Evolutionary conservation across 192 early-diverging fungal species (phyloP), one percentile per base, ranked within the genome.

Genomic region (Coemansia sp.): DNA sequence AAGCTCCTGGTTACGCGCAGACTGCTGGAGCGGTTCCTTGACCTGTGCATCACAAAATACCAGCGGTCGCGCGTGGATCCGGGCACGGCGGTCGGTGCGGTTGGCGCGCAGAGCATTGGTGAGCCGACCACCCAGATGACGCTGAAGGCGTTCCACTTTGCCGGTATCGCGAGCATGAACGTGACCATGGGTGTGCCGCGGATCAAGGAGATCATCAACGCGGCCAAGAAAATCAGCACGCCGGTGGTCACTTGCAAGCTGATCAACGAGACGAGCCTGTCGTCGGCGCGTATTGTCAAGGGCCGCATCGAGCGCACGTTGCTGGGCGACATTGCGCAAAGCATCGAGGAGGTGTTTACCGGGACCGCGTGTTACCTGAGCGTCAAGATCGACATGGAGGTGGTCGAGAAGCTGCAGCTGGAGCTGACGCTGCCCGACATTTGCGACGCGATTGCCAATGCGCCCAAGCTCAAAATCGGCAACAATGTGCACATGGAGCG

Each of bases 121-220:
- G 97, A 99, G 61, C 97, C 97, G 11, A 94, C 94, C 41, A 99
- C 97, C 3, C 97, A 99, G 65, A 99, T 99, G 97, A 99, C 97
- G 50, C 72, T 99, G 49, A 97, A 97, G 78, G 94, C 97, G 71
- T 99, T 99, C 89, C 97, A 99, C 80, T 99, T 98, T 84, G 94
- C 97, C 64, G 97, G 97, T 85, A 90, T 99, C 41, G 95, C 93
- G 27, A 87, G 85, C 52, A 96, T 98, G 95, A 99, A 96, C 85
- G 89, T 99, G 53, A 96, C 97, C 3, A 85, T 96, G 64, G 97
- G 97, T 83, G 97, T 99, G 40, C 97, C 97, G 11, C 94, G 97
- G 64, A 95, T 99, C 80, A 98, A 98, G 79, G 97, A 99, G 83
- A 98, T 99, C 72, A 99, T 99, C 81, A 99, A 97, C 63, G 97